These are phyloP conservation scores for Arthrobotrys musiformis DNA, from an alignment of 2,329 filamentous ascomycete species.

Conservation along the genomic window DNA sequence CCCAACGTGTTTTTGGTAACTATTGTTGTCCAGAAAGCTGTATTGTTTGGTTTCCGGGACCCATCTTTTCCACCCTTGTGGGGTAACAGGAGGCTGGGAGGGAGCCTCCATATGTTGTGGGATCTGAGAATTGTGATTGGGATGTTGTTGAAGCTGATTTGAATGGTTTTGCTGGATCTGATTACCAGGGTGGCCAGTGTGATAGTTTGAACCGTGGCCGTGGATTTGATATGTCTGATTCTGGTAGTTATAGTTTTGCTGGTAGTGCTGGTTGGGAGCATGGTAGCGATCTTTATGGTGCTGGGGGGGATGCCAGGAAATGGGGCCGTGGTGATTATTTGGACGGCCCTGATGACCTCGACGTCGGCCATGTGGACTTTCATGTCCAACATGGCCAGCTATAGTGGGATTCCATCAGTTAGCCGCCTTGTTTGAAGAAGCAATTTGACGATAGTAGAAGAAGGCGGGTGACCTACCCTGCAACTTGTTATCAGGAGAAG, in stretches of 20 bases:
- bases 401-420: constrained; percentile 15
- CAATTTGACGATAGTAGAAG: background rate
- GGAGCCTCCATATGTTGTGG: background rate
- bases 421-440: background rate
- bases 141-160: background rate
- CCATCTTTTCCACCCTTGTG: constrained; percentile 32
- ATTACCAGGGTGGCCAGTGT: background rate
- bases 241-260: background rate
- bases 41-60: background rate
- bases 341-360: background rate
- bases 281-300: background rate
- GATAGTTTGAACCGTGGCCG: background rate
- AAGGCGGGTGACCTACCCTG: background rate
- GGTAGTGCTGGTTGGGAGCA: background rate
- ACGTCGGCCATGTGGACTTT: background rate
- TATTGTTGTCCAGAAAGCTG: background rate
- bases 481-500: background rate
- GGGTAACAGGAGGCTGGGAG: background rate
- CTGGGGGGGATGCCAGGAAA: background rate
- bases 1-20: background rate
- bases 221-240: background rate
- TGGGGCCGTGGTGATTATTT: background rate
- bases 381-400: too few species aligned
- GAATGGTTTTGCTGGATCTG: background rate
- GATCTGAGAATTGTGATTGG: background rate